phyloP scores from a whole-genome alignment of 352 stramenopile genomes.

The Globisporangium camurandrum region DNA sequence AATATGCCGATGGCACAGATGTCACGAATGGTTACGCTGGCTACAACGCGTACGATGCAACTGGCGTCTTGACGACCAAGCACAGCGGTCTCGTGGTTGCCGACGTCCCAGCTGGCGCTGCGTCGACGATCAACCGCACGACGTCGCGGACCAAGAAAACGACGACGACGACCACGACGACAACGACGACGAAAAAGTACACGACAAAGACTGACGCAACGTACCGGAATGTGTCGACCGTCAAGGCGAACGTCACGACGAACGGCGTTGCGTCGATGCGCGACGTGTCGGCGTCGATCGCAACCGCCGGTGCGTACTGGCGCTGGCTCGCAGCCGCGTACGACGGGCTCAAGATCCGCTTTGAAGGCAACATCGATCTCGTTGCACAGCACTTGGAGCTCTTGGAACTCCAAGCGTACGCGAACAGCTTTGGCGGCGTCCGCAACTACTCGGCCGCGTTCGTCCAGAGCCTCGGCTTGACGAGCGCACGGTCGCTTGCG shows the following conservation, averaged over 20 bases:
- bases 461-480: slow-evolving; percentile 43
- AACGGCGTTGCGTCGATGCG: slow-evolving; percentile 24
- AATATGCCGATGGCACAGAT: slow-evolving; percentile 25
- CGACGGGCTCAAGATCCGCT: slow-evolving; percentile 41
- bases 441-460: slow-evolving; percentile 39
- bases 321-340: slow-evolving; percentile 53
- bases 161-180: slow-evolving; percentile 19
- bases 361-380: slow-evolving; percentile 52
- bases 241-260: slow-evolving; percentile 37
- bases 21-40: slow-evolving; percentile 41
- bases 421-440: slow-evolving; percentile 35
- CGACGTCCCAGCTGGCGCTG: too few species aligned
- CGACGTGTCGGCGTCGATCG: slow-evolving; percentile 27
- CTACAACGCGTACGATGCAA: slow-evolving; percentile 29
- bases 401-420: slow-evolving; percentile 54
- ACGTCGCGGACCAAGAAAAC: not conserved
- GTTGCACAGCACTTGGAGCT: slow-evolving; percentile 55
- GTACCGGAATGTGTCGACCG: slow-evolving; percentile 28
- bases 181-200: slow-evolving; percentile 14
- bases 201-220: slow-evolving; percentile 17
- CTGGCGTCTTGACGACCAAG: slow-evolving; percentile 39
- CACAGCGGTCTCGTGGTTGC: slow-evolving; percentile 39
- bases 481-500: slow-evolving; percentile 35
- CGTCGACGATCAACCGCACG: not conserved
- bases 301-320: slow-evolving; percentile 55